A percentile compares a stretch with the other conserved stretches of the same genome.
These are phyloP conservation scores for Tulasnella sp. DNA, from an alignment of 768 basidiomycete species.

Conservation along the genomic window DNA sequence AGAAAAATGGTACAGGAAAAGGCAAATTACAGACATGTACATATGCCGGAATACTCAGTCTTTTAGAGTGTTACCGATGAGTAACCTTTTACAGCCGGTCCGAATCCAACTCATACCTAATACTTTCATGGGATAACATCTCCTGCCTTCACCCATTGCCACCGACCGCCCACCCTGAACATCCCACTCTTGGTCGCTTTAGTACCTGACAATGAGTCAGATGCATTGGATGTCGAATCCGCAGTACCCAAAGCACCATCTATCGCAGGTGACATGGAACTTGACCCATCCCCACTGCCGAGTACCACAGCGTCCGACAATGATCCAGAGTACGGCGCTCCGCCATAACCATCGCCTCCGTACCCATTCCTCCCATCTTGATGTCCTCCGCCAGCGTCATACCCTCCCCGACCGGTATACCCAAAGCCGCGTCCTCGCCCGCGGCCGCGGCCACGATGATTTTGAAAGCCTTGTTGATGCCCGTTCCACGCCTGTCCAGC, in stretches of 20 bases:
- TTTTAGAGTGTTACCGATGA: not conserved
- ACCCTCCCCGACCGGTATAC: not conserved
- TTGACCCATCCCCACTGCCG: slow-evolving; percentile 7
- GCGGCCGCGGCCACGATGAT: not conserved
- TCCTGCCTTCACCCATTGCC: slow-evolving; percentile 13
- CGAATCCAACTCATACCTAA: not conserved
- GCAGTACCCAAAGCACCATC: not conserved
- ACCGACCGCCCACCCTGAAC: slow-evolving; percentile 12
- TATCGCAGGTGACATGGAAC: not conserved
- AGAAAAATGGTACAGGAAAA: slow-evolving; percentile 18
- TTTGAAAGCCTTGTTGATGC: not conserved
- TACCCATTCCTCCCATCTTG: slow-evolving; percentile 28
- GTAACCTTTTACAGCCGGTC: not conserved
- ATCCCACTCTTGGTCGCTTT: slow-evolving; percentile 8
- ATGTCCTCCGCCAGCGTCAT: slow-evolving; percentile 25
- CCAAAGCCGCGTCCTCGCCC: not conserved
- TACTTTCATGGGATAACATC: not conserved
- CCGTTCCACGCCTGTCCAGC: not conserved
- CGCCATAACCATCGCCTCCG: slow-evolving; percentile 24
- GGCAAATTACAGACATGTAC: slow-evolving; percentile 18
- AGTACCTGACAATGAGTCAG: not conserved
- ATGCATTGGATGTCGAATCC: not conserved
- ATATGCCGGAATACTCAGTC: slow-evolving; percentile 19
- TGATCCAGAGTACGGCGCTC: slow-evolving; percentile 23
- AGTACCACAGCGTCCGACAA: slow-evolving; percentile 26